Evolutionary conservation across 306 rosid species (phyloP).

Genomic region (Vigna angularis): DNA sequence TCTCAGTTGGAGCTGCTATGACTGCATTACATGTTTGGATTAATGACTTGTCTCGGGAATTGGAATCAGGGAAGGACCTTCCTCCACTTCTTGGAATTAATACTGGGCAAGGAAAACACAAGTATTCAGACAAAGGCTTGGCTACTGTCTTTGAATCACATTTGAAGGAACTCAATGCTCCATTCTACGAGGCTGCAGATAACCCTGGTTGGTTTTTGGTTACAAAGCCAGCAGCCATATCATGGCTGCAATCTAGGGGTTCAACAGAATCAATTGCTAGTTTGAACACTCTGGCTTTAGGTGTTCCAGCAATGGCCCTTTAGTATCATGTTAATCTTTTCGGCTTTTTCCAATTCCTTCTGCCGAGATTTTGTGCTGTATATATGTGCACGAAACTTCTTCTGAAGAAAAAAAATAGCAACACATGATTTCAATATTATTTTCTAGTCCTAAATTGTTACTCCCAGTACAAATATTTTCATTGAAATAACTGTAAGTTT

Average conservation of each 20-base stretch:
- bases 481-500: too few relatives aligned
- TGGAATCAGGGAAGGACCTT: conserved; percentile 75
- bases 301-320: conserved; percentile 24
- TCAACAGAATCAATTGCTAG: conserved; percentile 54
- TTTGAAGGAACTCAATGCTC: conserved; percentile 78
- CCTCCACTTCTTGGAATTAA: conserved; percentile 83
- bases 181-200: conserved; percentile 67
- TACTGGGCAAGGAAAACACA: conserved; percentile 81
- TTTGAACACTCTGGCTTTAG: conserved; percentile 2
- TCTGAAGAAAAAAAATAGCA: too few relatives aligned
- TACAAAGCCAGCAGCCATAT: conserved; percentile 65
- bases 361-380: neutral
- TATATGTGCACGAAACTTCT: too few relatives aligned
- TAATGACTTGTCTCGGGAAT: conserved; percentile 67
- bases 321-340: conserved; percentile 27
- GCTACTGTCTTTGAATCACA: conserved; percentile 72
- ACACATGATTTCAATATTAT: neutral
- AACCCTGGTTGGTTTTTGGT: conserved; percentile 88
- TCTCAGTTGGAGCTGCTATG: conserved; percentile 86
- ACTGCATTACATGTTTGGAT: conserved; percentile 88
- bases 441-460: neutral
- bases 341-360: conserved; percentile 29
- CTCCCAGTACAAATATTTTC: neutral
- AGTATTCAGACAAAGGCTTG: conserved; percentile 71
- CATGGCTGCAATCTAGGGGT: conserved; percentile 78